phyloP scores from a whole-genome alignment of 2,329 filamentous ascomycete species.

The Cytospora mali region DNA sequence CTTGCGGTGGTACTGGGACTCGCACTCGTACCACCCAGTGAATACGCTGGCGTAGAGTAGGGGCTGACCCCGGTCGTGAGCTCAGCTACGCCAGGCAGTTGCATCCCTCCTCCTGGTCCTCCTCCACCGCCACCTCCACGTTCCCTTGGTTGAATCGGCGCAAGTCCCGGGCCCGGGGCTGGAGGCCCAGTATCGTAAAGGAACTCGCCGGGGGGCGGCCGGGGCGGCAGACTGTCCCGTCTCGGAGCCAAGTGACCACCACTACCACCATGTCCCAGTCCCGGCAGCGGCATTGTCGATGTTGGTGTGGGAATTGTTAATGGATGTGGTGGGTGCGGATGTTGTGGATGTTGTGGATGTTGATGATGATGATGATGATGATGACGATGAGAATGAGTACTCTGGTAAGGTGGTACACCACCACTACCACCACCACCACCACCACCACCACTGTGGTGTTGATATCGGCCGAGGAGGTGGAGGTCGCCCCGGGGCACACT shows the following conservation, averaged over 20 bases:
- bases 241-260: conserved; percentile 42
- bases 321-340: conserved; percentile 27
- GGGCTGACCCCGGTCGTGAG: conserved; percentile 65
- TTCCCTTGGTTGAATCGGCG: conserved; percentile 52
- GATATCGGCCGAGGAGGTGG: conserved; percentile 21
- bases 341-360: conserved; percentile 7
- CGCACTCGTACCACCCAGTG: conserved; percentile 43
- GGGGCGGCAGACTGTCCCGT: conserved; percentile 46
- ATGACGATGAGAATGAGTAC: not conserved
- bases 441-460: conserved; percentile 1
- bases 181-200: conserved; percentile 34
- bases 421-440: not conserved
- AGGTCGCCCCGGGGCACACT: conserved; percentile 43
- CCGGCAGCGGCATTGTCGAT: conserved; percentile 30
- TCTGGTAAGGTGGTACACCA: conserved; percentile 11
- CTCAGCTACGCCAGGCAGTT: conserved; percentile 63
- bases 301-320: conserved; percentile 30
- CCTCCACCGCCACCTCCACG: conserved; percentile 32
- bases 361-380: conserved; percentile 21
- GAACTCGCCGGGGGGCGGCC: conserved; percentile 40
- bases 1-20: conserved; percentile 46
- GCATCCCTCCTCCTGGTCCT: conserved; percentile 45
- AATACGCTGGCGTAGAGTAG: conserved; percentile 61
- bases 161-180: conserved; percentile 46
- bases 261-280: conserved; percentile 35